Conservation (phyloP, 2,329 filamentous ascomycete genomes). For the Hymenoscyphus fraxineus region DNA sequence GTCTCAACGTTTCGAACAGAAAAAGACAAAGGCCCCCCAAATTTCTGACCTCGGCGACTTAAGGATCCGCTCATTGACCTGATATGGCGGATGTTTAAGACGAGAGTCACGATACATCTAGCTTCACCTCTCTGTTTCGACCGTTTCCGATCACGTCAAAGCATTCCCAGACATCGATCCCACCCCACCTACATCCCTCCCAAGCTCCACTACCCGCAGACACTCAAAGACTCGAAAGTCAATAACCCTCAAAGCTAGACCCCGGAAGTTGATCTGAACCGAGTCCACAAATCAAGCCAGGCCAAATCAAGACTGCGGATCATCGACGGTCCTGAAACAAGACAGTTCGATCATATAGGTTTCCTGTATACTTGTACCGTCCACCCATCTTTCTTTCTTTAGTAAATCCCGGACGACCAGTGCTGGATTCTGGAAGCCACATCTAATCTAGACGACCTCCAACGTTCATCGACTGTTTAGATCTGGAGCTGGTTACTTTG, state of each 20-base stretch:
- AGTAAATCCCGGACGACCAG: slow-evolving; percentile 19
- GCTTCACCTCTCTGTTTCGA: slow-evolving; percentile 34
- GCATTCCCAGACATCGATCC: slow-evolving; percentile 33
- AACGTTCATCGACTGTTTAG: slow-evolving; percentile 5
- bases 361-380: slow-evolving; percentile 23
- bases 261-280: slow-evolving; percentile 29
- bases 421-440: slow-evolving; percentile 23
- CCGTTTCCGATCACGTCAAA: slow-evolving; percentile 34
- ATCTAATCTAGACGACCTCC: slow-evolving; percentile 22
- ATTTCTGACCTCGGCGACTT: slow-evolving; percentile 27
- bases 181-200: slow-evolving; percentile 22
- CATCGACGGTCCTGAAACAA: slow-evolving; percentile 30
- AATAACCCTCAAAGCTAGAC: slow-evolving; percentile 28
- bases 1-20: slow-evolving; percentile 26
- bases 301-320: slow-evolving; percentile 26
- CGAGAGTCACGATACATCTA: slow-evolving; percentile 29
- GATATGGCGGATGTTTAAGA: slow-evolving; percentile 32
- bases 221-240: slow-evolving; percentile 23
- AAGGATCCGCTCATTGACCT: slow-evolving; percentile 26
- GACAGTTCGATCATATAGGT: slow-evolving; percentile 26
- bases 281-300: slow-evolving; percentile 17
- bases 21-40: slow-evolving; percentile 21
- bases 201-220: slow-evolving; percentile 25
- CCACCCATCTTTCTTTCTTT: slow-evolving; percentile 18
- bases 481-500: slow-evolving; percentile 16